Base-by-base conservation (phyloP, 306 rosid genomes). In the Cucurbita moschata region DNA sequence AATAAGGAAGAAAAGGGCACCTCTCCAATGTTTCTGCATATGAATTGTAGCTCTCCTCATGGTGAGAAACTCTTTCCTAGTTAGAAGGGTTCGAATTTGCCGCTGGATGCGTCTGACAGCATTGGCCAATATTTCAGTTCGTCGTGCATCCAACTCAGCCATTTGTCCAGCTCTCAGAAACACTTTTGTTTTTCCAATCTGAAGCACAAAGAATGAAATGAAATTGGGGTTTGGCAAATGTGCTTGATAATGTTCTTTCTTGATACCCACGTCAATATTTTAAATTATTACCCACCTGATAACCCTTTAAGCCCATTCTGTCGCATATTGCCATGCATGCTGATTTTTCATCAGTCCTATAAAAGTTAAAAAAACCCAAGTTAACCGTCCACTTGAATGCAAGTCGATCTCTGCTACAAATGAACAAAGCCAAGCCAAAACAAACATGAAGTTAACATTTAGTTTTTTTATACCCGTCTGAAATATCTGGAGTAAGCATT, bases 91-190 rank as follows among this genome's bases (percentile, higher is more conserved):
- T 73, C 87, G 81, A 77, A 88, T 91, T 84, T 88, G 95, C 82
- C 97, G 85, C 74, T 91, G 97, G 71, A 91, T 85, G 68, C 44
- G 80, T 79, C 82, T 84, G 21, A 91, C 90, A 16, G 97, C 95
- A 80, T 66, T 87, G 59, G 92, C 97, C 78, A 91, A 84, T 37
- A 91, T 76, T 81, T 91, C 95, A 8, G 97, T 87, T 83, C 97
- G 81, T 58, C 96, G 82, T 3, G 97, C 92, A 77, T 91, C 97
- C 76, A 91, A 68, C 81, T 91, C 97, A 40, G 97, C 97, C 97
- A 91, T 91, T 82, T 91, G 97, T 61, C 97, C 97, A 75, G 97
- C 97, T 84, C 97, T 81, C 51, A 91, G 90, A 78, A 91, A 91
- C 26, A 91, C 96, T 78, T 91, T 91, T 72, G 97, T 52, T 76